Evolutionary conservation across 106 monocot species (phyloP).

Genomic region (Amphibolis antarctica): DNA sequence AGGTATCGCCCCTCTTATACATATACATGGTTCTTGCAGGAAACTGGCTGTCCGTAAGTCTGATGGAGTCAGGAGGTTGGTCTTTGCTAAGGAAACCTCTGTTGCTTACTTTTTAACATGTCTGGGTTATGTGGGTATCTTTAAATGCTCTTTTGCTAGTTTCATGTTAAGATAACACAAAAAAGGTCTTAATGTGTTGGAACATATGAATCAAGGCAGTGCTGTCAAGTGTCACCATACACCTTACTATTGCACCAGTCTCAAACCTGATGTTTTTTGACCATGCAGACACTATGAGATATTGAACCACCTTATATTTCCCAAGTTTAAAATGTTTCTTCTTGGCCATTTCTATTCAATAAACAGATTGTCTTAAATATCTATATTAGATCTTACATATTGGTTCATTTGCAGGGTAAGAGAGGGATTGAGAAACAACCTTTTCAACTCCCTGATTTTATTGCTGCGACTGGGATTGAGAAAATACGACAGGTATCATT

Average conservation of each 20-base stretch:
- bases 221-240: neutral
- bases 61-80: slow-evolving; percentile 61
- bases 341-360: slow-evolving; percentile 3
- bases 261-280: slow-evolving; percentile 41
- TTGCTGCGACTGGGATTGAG: slow-evolving; percentile 99
- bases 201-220: slow-evolving; percentile 6
- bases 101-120: slow-evolving; percentile 23
- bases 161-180: no score
- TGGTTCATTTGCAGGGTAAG: slow-evolving; percentile 63
- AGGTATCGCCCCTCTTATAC: slow-evolving; percentile 90
- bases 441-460: slow-evolving; percentile 98
- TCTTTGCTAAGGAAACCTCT: slow-evolving; percentile 38
- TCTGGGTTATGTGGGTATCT: slow-evolving; percentile 12
- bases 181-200: no score
- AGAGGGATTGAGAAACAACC: slow-evolving; percentile 98
- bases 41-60: slow-evolving; percentile 37
- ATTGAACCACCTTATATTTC: slow-evolving; percentile 24
- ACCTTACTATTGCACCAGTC: slow-evolving; percentile 4
- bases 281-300: slow-evolving; percentile 47
- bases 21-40: slow-evolving; percentile 97
- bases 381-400: slow-evolving; percentile 20
- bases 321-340: slow-evolving; percentile 5
- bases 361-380: neutral
- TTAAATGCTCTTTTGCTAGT: no score
- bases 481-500: slow-evolving; percentile 89